Base-by-base conservation (phyloP, 768 basidiomycete species). In the Boletellus ananiceps region DNA sequence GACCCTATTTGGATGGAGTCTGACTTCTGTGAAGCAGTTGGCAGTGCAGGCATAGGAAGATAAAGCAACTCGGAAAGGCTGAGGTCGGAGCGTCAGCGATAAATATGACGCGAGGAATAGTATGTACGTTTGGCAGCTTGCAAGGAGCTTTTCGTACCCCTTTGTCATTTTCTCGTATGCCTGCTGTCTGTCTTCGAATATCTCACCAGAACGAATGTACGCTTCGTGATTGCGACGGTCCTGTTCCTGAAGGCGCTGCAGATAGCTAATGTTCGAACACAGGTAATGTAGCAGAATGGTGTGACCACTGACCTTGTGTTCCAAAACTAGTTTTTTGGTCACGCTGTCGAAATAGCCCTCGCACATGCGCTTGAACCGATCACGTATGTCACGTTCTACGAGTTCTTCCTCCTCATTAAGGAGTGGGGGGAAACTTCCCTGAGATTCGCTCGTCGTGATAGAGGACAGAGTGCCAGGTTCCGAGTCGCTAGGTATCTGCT, bases 141-240 rank as follows among this genome's bases (percentile, higher is more conserved):
- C 74, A 41, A 93, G 79, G 19, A 97, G 71, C 51, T 94, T 92
- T 69, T 99, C 96, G 59, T 97, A 97, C 39, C 83, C 79, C 69
- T 89, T 93, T 34, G 93, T 93, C 90, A 98, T 96, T 71, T 92
- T 93, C 73, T 99, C 96, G 64, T 99, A 99, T 9, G 90, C 93
- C 68, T 98, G 94, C 66, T 98, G 95, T 31, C 96, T 82, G 66
- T 99, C 96, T 63, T 99, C 96, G 58, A 99, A 99, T 54, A 99
- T 97, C 69, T 99, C 95, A 23, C 96, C 96, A 3, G 94, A 97
- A 29, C 94, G 91, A 57, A 99, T 98, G 64, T 99, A 99, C 49
- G 96, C 96, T 73, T 99, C 96, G 64, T 98, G 95, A 60, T 99
- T 99, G 44, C 88, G 79, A 54, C 86, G 85, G 67, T 98, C 96